phyloP scores from a whole-genome alignment of 2,329 filamentous ascomycete species.

The Trichophyton simii region DNA sequence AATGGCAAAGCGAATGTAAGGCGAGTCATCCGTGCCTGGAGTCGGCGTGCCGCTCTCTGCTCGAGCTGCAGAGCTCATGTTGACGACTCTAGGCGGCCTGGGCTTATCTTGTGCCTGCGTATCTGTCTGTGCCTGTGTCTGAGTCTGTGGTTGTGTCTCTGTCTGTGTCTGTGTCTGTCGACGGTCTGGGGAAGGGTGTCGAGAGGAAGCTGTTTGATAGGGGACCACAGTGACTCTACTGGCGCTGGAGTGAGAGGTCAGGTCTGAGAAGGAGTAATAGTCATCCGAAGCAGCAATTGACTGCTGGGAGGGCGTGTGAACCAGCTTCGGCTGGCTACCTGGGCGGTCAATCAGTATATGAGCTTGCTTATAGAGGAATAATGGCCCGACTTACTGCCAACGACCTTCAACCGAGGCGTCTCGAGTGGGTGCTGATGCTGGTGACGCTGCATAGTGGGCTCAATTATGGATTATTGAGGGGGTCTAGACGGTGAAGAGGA shows the following conservation, averaged over 20 bases:
- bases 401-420: conserved; percentile 10
- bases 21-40: conserved; percentile 70
- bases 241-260: conserved; percentile 25
- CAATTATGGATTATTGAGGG: neutral
- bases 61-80: conserved; percentile 13
- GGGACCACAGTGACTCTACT: conserved; percentile 29
- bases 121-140: neutral
- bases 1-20: conserved; percentile 80
- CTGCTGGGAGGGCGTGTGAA: conserved; percentile 32
- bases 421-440: conserved; percentile 2
- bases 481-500: neutral
- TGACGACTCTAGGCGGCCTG: neutral
- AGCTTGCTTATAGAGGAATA: neutral
- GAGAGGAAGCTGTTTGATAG: conserved; percentile 35
- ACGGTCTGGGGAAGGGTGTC: conserved; percentile 13
- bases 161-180: conserved; percentile 14
- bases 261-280: conserved; percentile 38
- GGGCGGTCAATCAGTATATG: neutral
- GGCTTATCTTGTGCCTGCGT: neutral
- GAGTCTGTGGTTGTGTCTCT: too few species aligned
- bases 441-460: neutral
- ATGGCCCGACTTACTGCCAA: conserved; percentile 8
- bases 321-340: conserved; percentile 36
- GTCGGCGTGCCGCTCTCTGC: conserved; percentile 40
- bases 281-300: conserved; percentile 39